Percentiles rank a stretch among this genome's conserved stretches.
phyloP scores from a whole-genome alignment of 2,329 filamentous ascomycete species.

The Cordyceps pruinosa region DNA sequence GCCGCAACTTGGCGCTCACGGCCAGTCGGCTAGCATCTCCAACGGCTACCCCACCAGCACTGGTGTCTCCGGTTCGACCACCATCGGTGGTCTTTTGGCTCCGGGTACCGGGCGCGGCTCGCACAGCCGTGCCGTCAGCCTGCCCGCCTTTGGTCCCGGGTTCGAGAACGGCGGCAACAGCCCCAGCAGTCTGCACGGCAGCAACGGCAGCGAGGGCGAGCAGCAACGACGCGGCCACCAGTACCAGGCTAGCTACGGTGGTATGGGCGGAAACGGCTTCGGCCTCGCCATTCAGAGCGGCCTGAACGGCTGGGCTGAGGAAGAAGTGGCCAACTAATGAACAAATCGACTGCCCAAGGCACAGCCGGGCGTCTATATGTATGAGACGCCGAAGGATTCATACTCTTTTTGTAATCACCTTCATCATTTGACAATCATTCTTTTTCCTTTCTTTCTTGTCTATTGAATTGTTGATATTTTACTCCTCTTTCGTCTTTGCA shows the following conservation, averaged over 20 bases:
- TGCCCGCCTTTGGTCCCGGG: conserved; percentile 64
- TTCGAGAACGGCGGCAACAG: conserved; percentile 54
- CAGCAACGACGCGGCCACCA: conserved; percentile 51
- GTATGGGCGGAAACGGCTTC: conserved; percentile 48
- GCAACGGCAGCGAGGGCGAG: conserved; percentile 42
- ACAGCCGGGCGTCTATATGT: background rate
- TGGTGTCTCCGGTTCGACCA: conserved; percentile 53
- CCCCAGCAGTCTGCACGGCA: conserved; percentile 41
- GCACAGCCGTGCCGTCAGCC: conserved; percentile 77
- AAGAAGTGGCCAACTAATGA: conserved; percentile 53
- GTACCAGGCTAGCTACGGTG: conserved; percentile 57
- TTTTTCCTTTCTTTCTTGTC: conserved; percentile 14
- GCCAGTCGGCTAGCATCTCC: conserved; percentile 58
- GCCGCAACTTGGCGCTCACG: conserved; percentile 54
- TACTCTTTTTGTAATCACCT: conserved; percentile 19
- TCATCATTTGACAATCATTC: conserved; percentile 11
- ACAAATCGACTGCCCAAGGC: conserved; percentile 14
- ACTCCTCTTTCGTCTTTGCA: background rate
- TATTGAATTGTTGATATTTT: conserved; percentile 9
- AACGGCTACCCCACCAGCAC: conserved; percentile 53
- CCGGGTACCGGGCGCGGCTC: conserved; percentile 56
- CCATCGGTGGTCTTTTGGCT: conserved; percentile 69
- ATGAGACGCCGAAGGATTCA: conserved; percentile 2
- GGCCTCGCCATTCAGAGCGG: conserved; percentile 57
- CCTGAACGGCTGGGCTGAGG: conserved; percentile 61